phyloP scores from a whole-genome alignment of 1,284 basidiomycete genomes.

The Apiotrichum mycotoxinovorans region DNA sequence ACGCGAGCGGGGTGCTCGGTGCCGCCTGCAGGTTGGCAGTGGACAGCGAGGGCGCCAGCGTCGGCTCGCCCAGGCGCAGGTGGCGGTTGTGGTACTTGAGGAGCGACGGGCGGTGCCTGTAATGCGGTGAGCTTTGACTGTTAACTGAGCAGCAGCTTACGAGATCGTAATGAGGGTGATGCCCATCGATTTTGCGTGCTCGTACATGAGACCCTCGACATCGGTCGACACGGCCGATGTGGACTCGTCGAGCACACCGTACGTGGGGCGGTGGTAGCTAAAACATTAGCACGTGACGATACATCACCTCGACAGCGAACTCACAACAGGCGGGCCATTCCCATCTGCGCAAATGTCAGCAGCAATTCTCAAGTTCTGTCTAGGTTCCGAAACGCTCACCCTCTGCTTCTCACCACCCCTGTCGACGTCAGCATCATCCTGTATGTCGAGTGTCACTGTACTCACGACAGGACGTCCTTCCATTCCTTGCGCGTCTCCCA shows the following conservation, averaged over 20 bases:
- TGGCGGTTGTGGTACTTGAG: conserved; percentile 56
- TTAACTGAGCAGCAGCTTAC: conserved; percentile 39
- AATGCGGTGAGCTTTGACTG: conserved; percentile 7
- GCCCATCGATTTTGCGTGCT: conserved; percentile 83
- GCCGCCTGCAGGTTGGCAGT: conserved; percentile 23
- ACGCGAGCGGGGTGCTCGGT: conserved; percentile 29
- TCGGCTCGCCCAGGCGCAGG: conserved; percentile 47
- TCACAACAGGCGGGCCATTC: conserved; percentile 48
- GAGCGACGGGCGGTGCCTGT: conserved; percentile 53
- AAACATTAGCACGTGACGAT: background rate
- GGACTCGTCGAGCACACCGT: conserved; percentile 65
- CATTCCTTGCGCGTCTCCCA: conserved; percentile 90
- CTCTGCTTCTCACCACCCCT: conserved; percentile 95
- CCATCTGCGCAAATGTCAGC: conserved; percentile 59
- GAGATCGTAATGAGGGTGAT: conserved; percentile 94
- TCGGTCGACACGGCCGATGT: conserved; percentile 95
- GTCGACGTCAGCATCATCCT: background rate
- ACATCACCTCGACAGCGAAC: conserved; percentile 10
- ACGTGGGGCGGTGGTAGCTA: conserved; percentile 41
- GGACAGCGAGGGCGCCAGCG: conserved; percentile 20
- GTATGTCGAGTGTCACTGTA: background rate
- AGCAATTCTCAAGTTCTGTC: background rate
- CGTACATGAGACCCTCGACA: conserved; percentile 94
- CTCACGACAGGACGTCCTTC: conserved; percentile 71
- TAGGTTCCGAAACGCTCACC: conserved; percentile 51